A percentile compares a stretch with the other conserved stretches of the same genome.
These are phyloP conservation scores for Aspergillus spinulosporus DNA, from an alignment of 2,329 filamentous ascomycete genomes.

Conservation along the genomic window DNA sequence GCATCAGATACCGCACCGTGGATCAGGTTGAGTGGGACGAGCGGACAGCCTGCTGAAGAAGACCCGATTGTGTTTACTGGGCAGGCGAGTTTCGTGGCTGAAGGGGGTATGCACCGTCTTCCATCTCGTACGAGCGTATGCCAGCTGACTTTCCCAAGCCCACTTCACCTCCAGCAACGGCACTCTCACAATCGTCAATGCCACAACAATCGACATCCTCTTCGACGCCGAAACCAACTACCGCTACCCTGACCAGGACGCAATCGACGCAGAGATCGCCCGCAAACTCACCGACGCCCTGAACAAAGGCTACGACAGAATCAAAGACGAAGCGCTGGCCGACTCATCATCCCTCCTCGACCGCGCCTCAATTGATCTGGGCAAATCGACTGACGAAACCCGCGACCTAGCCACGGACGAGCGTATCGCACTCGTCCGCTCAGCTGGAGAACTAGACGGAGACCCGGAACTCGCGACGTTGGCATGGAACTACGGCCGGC, in stretches of 20 bases:
- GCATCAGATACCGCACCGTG: slow-evolving; percentile 1
- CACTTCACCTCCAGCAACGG: background rate
- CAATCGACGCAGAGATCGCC: slow-evolving; percentile 1
- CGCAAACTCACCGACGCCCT: slow-evolving; percentile 2
- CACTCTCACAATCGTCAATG: background rate
- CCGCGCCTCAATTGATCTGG: background rate
- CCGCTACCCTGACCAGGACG: background rate
- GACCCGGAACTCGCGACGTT: slow-evolving; percentile 6
- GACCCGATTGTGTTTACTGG: slow-evolving; percentile 9
- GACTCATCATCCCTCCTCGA: background rate
- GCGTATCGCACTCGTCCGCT: slow-evolving; percentile 2
- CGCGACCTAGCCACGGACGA: slow-evolving; percentile 3
- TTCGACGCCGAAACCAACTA: slow-evolving; percentile 10
- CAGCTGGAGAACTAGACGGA: background rate
- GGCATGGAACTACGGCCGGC: slow-evolving; percentile 9
- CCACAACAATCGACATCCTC: slow-evolving; percentile 8
- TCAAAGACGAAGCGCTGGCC: background rate
- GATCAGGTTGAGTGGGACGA: slow-evolving; percentile 2
- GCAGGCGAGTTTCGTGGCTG: slow-evolving; percentile 3
- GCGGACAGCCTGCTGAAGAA: slow-evolving; percentile 10
- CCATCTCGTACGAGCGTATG: background rate
- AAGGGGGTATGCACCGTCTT: background rate
- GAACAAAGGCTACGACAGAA: background rate
- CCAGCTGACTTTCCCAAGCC: background rate
- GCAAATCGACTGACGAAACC: background rate